Evolutionary conservation across 1,139 yeast genomes (phyloP), one percentile per base, ranked within the genome.

Genomic region (Blastobotrys aristatus): DNA sequence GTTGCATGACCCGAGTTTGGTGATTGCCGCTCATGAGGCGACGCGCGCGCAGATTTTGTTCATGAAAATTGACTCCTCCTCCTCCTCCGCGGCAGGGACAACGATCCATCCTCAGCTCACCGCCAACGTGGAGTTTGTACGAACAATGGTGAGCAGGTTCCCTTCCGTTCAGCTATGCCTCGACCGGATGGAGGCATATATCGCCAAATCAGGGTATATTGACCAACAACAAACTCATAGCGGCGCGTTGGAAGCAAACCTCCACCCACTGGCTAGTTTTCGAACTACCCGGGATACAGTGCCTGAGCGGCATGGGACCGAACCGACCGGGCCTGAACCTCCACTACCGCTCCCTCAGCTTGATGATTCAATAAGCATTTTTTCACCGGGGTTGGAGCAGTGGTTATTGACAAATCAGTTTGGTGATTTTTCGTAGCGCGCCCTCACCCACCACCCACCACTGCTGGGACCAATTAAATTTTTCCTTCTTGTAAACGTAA

Each of bases 21-120:
- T 40, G 10, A 38, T 44, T 24, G 45, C 46, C 6, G 48, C 50
- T 2, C 48, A 47, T 36, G 50, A 47, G 36, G 50, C 50, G 21
- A 6, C 46, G 4, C 35, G 50, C 2, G 47, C 33, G 13, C 35
- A 44, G 24, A 11, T 44, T 26, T 21, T 40, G 17, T 44, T 44
- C 31, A 35, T 20, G 11, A 31, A 31, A n/a, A 27, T 31, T 11
- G 24, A 30, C n/a, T 30, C 33, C 16, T 7, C 27, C 8, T n/a
- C n/a, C n/a, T n/a, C n/a, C 49, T 14, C 35, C 18, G 30, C 29
- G 30, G 30, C 30, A 13, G 41, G 40, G 26, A 3, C 35, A 14
- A 20, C n/a, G n/a, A 3, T 29, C 13, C 6, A 33, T 21, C 18
- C 18, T 5, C 18, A 13, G 17, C 18, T 22, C 13, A 6, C 8